A percentile compares a stretch with the other conserved stretches of the same genome.
Evolutionary conservation across 2,329 filamentous ascomycete species (phyloP).

Genomic region (Lachnellula arida): DNA sequence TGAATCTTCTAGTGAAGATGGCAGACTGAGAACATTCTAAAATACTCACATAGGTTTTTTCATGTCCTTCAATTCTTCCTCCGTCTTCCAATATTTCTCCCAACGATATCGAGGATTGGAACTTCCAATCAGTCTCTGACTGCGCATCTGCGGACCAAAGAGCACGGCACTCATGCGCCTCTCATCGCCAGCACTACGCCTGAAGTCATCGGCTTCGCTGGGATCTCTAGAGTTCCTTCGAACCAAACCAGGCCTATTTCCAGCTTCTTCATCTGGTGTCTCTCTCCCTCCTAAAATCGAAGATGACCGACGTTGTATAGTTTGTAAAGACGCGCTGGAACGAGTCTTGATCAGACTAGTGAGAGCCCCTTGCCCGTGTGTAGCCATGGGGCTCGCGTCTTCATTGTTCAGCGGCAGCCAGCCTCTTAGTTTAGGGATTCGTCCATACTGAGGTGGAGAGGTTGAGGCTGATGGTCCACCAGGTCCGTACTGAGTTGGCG

Average conservation of each 20-base stretch:
- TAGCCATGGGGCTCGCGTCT: conserved; percentile 27
- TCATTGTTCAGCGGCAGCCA: conserved; percentile 27
- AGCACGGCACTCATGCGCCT: conserved; percentile 55
- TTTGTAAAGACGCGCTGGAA: conserved; percentile 25
- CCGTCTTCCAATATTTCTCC: conserved; percentile 80
- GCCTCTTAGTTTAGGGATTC: conserved; percentile 21
- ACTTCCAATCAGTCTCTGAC: conserved; percentile 82
- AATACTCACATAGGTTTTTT: conserved; percentile 59
- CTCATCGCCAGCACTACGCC: conserved; percentile 40
- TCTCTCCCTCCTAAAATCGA: conserved; percentile 17
- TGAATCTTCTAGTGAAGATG: too few relatives aligned
- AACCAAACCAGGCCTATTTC: background rate
- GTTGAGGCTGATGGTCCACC: background rate
- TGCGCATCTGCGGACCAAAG: conserved; percentile 68
- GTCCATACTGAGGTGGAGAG: conserved; percentile 20
- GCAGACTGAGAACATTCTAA: too few relatives aligned
- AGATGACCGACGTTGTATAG: conserved; percentile 16
- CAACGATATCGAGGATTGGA: conserved; percentile 78
- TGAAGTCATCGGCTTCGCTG: conserved; percentile 23
- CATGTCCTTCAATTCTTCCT: conserved; percentile 68
- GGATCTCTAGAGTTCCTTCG: conserved; percentile 15
- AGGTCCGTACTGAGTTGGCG: conserved; percentile 17
- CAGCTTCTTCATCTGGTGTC: conserved; percentile 21
- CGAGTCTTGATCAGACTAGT: conserved; percentile 27
- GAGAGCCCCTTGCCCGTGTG: conserved; percentile 29